Evolutionary conservation across 495 filamentous ascomycete genomes (phyloP), one percentile per base, ranked within the genome.

Genomic region (Penicillium taxi): DNA sequence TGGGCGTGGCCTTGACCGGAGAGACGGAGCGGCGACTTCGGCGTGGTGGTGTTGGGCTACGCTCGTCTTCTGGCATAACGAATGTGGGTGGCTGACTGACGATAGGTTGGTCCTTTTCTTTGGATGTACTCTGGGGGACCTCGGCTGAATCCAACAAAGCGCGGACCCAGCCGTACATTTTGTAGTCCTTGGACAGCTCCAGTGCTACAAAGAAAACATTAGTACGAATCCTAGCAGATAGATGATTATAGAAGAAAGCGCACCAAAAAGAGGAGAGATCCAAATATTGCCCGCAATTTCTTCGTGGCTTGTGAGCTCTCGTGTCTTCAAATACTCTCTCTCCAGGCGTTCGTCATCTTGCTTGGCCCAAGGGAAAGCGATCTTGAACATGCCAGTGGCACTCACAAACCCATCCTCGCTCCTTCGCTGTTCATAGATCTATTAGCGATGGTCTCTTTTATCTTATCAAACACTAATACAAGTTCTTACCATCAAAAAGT

Each of bases 341-440:
- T 98, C 91, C 6, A 66, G 67, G 43, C 82, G 78, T 61, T 98
- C 91, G 55, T 98, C 93, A 5, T 78, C 75, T 20, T 74, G 63
- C 40, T 82, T 80, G 9, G 91, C 87, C 72, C 88, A 96, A 3
- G 91, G 91, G 58, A 96, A 98, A 5, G 90, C 86, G 38, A 93
- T 93, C 66, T 96, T 98, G 73, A 96, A 98, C 93, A 98, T 96
- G 55, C 93, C 91, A 35, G 91, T 96, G 5, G 91, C 88, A 50
- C 87, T 95, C 25, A 98, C 78, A 54, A 72, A 96, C 25, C 93
- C 93, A 65, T 98, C 91, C 55, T 79, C 81, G 66, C 87, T 94
- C 41, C 91, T 84, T 57, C 93, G 79, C 78, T 82, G 50, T 52
- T 42, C 39, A 23, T 15, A 26, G 26, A 35, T 5, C 15, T 28